phyloP scores from a whole-genome alignment of 257 asterid species.

The Lavandula angustifolia region DNA sequence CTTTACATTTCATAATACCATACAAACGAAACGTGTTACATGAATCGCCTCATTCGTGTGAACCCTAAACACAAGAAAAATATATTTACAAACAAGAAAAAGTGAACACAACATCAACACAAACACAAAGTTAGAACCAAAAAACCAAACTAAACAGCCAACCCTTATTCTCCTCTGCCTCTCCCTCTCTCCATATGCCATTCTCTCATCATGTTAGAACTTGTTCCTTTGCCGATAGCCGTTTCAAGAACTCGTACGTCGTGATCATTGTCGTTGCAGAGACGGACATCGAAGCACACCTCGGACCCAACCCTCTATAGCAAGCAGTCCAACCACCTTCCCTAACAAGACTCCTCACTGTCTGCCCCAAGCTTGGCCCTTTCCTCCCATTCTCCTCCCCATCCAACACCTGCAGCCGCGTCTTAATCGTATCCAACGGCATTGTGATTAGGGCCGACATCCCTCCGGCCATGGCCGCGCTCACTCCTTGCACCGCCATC shows the following conservation, averaged over 20 bases:
- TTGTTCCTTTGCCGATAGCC: constrained; percentile 66
- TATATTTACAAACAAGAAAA: constrained; percentile 16
- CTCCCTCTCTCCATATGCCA: neutral
- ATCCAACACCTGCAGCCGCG: constrained; percentile 69
- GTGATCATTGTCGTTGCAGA: constrained; percentile 88
- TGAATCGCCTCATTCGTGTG: constrained; percentile 5
- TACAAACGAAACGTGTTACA: constrained; percentile 1
- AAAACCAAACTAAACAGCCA: neutral
- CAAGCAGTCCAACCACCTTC: constrained; percentile 88
- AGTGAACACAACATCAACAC: neutral
- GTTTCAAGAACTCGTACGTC: constrained; percentile 77
- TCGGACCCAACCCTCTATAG: constrained; percentile 80
- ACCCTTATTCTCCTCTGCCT: constrained; percentile 14
- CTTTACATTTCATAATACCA: neutral
- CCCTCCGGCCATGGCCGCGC: constrained; percentile 82
- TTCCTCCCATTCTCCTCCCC: constrained; percentile 66
- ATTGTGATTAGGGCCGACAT: constrained; percentile 67
- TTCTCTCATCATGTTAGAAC: constrained; percentile 41
- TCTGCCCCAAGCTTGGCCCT: constrained; percentile 62
- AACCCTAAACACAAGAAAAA: neutral
- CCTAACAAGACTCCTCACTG: constrained; percentile 61
- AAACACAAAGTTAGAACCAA: neutral
- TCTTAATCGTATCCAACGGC: constrained; percentile 86
- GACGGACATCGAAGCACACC: constrained; percentile 84
- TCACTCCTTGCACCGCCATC: constrained; percentile 68